Evolutionary conservation across 75 land plant genomes (phyloP).

Genomic region (Pseudotsuga menziesii): DNA sequence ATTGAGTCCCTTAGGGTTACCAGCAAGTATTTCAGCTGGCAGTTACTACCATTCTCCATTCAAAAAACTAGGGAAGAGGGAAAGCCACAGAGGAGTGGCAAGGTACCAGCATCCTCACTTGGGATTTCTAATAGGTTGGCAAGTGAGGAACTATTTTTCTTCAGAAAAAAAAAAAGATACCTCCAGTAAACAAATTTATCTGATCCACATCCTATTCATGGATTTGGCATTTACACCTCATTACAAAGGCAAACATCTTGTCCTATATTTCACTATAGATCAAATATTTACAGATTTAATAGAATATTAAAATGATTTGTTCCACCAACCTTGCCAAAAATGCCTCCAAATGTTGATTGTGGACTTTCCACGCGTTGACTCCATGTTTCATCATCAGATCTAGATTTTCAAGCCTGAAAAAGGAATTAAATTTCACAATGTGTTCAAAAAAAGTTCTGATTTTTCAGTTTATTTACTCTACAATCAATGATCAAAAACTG

Average conservation of each 20-base stretch:
- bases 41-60: no score
- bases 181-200: background rate
- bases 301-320: background rate
- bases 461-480: background rate
- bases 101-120: no score
- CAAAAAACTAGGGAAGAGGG: no score
- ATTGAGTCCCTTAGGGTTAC: no score
- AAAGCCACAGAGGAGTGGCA: no score
- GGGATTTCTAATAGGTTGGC: no score
- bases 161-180: background rate
- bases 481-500: background rate
- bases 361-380: slow-evolving; percentile 66
- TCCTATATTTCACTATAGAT: background rate
- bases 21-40: no score
- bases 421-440: background rate
- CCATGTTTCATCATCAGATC: slow-evolving; percentile 86
- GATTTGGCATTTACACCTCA: background rate
- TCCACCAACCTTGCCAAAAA: slow-evolving; percentile 61
- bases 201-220: background rate
- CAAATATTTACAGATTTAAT: no score
- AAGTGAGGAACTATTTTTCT: no score
- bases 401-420: slow-evolving; percentile 72
- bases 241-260: background rate
- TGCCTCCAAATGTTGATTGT: slow-evolving; percentile 73
- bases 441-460: background rate